Base-by-base conservation (phyloP, 768 basidiomycete genomes). In the Gymnopilus junonius region DNA sequence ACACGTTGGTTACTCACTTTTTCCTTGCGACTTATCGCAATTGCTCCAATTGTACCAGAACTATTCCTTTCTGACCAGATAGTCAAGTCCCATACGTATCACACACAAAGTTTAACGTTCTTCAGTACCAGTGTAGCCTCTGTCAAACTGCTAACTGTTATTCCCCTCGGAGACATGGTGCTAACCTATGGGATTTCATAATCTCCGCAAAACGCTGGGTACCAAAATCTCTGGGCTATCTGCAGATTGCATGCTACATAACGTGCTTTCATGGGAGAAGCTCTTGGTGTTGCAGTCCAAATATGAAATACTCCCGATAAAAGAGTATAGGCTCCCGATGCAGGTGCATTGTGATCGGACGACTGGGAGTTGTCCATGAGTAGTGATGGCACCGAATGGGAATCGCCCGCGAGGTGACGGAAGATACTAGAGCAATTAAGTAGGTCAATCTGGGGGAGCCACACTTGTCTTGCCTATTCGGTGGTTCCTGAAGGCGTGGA, bases 401-500 rank as follows among this genome's bases (percentile, higher is more conserved):
- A 62, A 65, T 31, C 40, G 32, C 32, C 64, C 64, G 64, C 64
- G 64, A 63, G 67, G 67, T 51, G 53, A 35, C 64, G 62, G 58
- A 65, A 37, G 59, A 59, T 54, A 60, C 48, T 31, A 54, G 63
- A 61, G 59, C 40, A 61, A 58, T 43, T 46, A 42, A 43, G 37
- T 61, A 63, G 43, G 58, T 63, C 21, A 42, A 51, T 63, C 42
- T 45, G 59, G 61, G 42, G 31, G 48, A 62, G 57, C 59, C 55
- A 37, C 50, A 62, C 34, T 58, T 40, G 58, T 51, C 48, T 51
- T 51, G 14, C 48, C 48, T 51, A 51, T 31, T 4, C 25, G 51
- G 29, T 39, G 17, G 69, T 70, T 62, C 71, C 69, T 70, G 70
- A 65, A 58, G 61, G 67, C 65, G 58, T 72, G 70, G 65, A 58